Percentiles rank a stretch among this genome's conserved stretches.
Evolutionary conservation across 305 asterid species (phyloP).

Genomic region (Fraxinus sp.): DNA sequence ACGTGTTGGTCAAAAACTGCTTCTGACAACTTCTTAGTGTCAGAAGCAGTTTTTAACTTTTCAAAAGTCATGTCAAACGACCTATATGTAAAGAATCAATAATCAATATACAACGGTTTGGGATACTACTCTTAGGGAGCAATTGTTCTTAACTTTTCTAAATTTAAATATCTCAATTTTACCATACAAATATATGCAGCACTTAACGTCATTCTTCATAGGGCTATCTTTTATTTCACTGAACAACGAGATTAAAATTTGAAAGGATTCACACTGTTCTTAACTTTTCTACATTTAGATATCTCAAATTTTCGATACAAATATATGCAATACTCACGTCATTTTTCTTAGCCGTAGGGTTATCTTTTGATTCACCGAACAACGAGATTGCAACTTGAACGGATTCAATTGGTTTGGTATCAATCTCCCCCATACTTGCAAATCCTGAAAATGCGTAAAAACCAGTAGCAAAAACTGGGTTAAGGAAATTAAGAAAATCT

Average conservation of each 20-base stretch:
- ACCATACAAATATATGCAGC: neutral
- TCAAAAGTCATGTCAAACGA: neutral
- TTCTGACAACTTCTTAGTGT: neutral
- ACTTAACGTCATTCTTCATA: constrained; percentile 31
- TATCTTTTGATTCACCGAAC: constrained; percentile 36
- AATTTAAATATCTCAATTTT: neutral
- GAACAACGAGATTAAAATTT: constrained; percentile 56
- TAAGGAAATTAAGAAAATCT: neutral
- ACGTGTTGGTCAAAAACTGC: neutral
- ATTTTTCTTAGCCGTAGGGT: neutral
- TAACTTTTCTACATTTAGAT: neutral
- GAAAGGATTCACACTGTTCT: constrained; percentile 44
- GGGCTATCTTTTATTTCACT: constrained; percentile 23
- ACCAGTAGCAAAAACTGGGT: neutral
- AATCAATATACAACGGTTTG: neutral
- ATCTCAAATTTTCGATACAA: neutral
- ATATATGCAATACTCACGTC: constrained; percentile 32
- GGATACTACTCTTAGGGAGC: neutral
- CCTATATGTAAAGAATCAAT: neutral
- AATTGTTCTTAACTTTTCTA: neutral
- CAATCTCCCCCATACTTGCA: constrained; percentile 57
- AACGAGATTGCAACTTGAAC: constrained; percentile 61
- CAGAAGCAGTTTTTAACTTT: neutral
- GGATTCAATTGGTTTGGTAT: constrained; percentile 58
- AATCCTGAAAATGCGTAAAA: neutral